A percentile compares a stretch with the other conserved stretches of the same genome.
Conservation (phyloP, 768 basidiomycete genomes). For the Chalciporus chontae region DNA sequence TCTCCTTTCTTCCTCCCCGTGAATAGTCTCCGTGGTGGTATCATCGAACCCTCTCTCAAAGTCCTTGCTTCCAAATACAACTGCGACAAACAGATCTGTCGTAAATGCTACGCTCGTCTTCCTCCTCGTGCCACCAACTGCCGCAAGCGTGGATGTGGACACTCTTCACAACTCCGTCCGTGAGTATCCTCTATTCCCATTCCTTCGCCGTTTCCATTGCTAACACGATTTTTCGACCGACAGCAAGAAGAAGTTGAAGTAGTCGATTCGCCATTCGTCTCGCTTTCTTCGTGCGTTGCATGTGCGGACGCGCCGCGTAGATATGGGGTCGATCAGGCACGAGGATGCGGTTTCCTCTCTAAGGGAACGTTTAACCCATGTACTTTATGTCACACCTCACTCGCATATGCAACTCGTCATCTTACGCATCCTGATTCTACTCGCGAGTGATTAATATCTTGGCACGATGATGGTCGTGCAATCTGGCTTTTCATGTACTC, state of each 20-base stretch:
- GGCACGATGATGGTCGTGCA: too few relatives aligned
- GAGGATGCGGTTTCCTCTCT: background rate
- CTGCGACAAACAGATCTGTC: slow-evolving; percentile 99
- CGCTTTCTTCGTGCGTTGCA: background rate
- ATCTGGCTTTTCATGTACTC: too few relatives aligned
- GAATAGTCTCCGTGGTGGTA: slow-evolving; percentile 52
- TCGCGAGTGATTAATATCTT: background rate
- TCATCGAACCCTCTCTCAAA: slow-evolving; percentile 99
- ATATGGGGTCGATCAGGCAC: slow-evolving; percentile 11
- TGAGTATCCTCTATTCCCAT: slow-evolving; percentile 38
- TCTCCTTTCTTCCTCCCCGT: too few relatives aligned
- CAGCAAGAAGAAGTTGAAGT: slow-evolving; percentile 97
- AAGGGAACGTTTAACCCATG: slow-evolving; percentile 10
- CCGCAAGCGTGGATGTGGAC: slow-evolving; percentile 91
- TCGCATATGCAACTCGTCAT: slow-evolving; percentile 19
- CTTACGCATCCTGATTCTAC: background rate
- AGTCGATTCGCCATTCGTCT: slow-evolving; percentile 34
- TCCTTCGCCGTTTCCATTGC: background rate
- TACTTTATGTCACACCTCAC: slow-evolving; percentile 18
- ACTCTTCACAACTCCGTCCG: slow-evolving; percentile 90
- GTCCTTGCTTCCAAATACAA: slow-evolving; percentile 97
- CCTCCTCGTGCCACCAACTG: slow-evolving; percentile 99
- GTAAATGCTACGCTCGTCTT: slow-evolving; percentile 99
- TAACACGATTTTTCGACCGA: background rate
- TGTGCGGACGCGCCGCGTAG: slow-evolving; percentile 2